phyloP scores from a whole-genome alignment of 163 green algal genomes.

The Chlamydomonas reinhardtii region DNA sequence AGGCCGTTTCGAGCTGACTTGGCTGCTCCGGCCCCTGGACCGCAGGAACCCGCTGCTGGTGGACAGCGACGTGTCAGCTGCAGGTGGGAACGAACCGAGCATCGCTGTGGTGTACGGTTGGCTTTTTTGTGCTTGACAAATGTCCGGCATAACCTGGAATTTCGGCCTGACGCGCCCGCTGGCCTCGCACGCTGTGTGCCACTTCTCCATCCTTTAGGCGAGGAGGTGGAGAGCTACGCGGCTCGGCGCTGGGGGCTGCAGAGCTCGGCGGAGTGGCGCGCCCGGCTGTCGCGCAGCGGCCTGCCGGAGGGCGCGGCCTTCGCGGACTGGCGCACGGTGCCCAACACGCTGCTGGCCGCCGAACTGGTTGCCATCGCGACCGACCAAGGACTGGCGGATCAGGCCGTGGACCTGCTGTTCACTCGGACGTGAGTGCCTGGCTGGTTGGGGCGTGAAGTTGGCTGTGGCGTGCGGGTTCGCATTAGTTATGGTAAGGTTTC shows the following conservation, averaged over 20 bases:
- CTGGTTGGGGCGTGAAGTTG: neutral
- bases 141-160: too few relatives aligned
- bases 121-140: too few relatives aligned
- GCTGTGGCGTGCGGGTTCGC: too few relatives aligned
- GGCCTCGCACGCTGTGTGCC: neutral
- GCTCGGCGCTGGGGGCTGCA: neutral
- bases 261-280: neutral
- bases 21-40: too few relatives aligned
- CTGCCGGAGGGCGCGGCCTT: constrained; percentile 39
- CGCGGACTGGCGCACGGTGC: constrained; percentile 1
- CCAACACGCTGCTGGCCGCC: constrained; percentile 20
- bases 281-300: neutral
- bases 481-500: too few relatives aligned
- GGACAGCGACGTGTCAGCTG: neutral
- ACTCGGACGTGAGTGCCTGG: constrained; percentile 9
- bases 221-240: constrained; percentile 25
- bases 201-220: neutral
- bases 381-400: neutral
- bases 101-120: too few relatives aligned
- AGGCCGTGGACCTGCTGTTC: constrained; percentile 31
- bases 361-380: constrained; percentile 20
- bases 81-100: constrained; percentile 4
- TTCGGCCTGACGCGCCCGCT: neutral
- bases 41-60: constrained; percentile 35
- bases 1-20: too few relatives aligned